Conservation (phyloP, 805 yeast genomes). For the Yamadazyma insecticola region DNA sequence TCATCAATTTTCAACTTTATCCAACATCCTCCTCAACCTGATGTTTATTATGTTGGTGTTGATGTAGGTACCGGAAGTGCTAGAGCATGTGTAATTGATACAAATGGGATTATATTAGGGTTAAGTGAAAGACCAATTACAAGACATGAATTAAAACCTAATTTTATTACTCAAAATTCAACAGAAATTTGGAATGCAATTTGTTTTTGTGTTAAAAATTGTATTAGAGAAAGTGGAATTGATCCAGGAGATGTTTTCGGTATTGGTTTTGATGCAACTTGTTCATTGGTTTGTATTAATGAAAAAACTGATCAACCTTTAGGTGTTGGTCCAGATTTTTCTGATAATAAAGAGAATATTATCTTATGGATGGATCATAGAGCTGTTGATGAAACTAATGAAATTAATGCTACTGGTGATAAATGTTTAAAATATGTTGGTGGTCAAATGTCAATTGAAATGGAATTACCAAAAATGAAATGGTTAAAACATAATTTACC, state of each 20-base stretch:
- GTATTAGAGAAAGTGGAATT: conserved; percentile 69
- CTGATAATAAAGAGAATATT: conserved; percentile 69
- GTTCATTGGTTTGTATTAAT: conserved; percentile 81
- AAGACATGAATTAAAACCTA: conserved; percentile 69
- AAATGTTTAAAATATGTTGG: conserved; percentile 87
- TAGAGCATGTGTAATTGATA: conserved; percentile 86
- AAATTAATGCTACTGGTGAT: conserved; percentile 77
- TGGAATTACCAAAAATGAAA: conserved; percentile 96
- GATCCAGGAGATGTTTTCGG: conserved; percentile 70
- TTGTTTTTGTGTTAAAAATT: conserved; percentile 73
- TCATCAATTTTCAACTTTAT: conserved; percentile 34
- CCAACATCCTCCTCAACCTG: conserved; percentile 39
- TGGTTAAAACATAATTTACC: conserved; percentile 91
- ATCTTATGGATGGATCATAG: conserved; percentile 99
- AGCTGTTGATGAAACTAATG: conserved; percentile 74
- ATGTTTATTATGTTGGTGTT: conserved; percentile 66
- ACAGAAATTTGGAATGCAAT: conserved; percentile 89
- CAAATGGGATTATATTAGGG: conserved; percentile 74
- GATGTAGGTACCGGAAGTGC: conserved; percentile 99
- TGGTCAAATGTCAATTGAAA: conserved; percentile 95
- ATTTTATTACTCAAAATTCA: conserved; percentile 79
- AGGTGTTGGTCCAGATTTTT: conserved; percentile 89
- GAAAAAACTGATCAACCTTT: conserved; percentile 64
- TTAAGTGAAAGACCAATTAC: conserved; percentile 75
- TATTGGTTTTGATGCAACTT: conserved; percentile 95